Base-by-base conservation (phyloP, 1,284 basidiomycete genomes). In the Boletus coffeatus region DNA sequence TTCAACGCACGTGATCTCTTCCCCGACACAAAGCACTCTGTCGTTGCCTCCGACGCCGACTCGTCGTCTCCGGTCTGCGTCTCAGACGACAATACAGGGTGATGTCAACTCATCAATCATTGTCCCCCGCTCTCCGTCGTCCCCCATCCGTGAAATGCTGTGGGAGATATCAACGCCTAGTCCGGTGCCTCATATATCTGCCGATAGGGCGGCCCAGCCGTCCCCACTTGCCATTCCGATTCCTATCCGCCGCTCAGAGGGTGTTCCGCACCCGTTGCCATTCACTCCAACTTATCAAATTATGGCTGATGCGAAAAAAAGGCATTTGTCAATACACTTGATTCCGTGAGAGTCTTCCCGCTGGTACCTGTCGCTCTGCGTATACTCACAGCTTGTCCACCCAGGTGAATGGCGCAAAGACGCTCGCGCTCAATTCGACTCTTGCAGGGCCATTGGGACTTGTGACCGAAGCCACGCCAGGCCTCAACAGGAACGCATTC, bases 1-100 rank as follows among this genome's bases (percentile, higher is more conserved):
- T 8, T 80, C 82, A 14, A 81, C 81, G 2, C 81, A 84, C 65
- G 77, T 83, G 14, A 65, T 78, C 29, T 78, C 81, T 37, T 71
- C 74, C 32, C 73, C 78, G 7, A 79, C 80, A 8, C 73, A 77
- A 0, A 66, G 65, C 14, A 61, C 62, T 2, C 66, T 67, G 1
- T 76, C 79, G 5, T 69, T 73, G 2, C 63, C 74, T 41, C 53
- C 43, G 34, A 70, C 72, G 1, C 68, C 68, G 2, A 48, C 60
- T 37, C 62, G 63, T 36, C 64, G 60, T 37, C 46, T 14, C 14
- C 67, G 66, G 11, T 73, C 72, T 11, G 62, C 46, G 32, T 74
- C 70, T 32, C 67, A 62, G 58, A 70, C 70, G 16, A 50, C 70
- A 32, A 64, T 57, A 10, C 65, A 64, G 36, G 57, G 46, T 32